These are phyloP conservation scores for Podaxis pistillaris DNA, from an alignment of 768 basidiomycete genomes.

Conservation along the genomic window DNA sequence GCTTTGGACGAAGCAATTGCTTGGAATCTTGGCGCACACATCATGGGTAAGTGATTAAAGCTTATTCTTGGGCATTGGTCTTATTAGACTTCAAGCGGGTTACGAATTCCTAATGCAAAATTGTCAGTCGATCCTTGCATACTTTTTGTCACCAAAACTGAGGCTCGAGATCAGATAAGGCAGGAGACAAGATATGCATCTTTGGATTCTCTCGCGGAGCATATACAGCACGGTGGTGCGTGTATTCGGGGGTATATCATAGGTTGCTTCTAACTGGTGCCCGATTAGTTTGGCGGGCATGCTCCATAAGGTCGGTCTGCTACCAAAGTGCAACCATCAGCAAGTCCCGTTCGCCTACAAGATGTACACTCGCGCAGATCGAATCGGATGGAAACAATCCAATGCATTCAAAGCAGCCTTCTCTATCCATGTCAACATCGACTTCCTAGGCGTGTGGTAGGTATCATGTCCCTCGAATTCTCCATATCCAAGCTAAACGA, in stretches of 20 bases:
- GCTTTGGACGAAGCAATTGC: constrained; percentile 44
- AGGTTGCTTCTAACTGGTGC: background rate
- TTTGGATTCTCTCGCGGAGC: constrained; percentile 69
- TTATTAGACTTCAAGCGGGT: constrained; percentile 32
- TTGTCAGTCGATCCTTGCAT: constrained; percentile 30
- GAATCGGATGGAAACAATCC: constrained; percentile 41
- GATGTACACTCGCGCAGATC: constrained; percentile 45
- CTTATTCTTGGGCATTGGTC: background rate
- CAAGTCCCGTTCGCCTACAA: constrained; percentile 60
- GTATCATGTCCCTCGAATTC: constrained; percentile 5
- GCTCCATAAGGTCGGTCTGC: constrained; percentile 51
- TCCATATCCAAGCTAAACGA: background rate
- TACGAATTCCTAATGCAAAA: constrained; percentile 63
- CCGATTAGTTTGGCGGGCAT: constrained; percentile 47
- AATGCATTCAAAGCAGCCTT: constrained; percentile 50
- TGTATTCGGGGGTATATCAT: background rate
- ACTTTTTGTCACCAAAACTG: background rate
- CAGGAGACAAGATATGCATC: constrained; percentile 56
- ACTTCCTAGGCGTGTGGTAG: constrained; percentile 50
- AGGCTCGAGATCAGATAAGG: constrained; percentile 29
- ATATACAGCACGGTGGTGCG: constrained; percentile 46
- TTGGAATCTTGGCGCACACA: constrained; percentile 50
- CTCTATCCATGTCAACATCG: constrained; percentile 44
- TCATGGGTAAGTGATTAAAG: constrained; percentile 36
- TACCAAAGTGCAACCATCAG: constrained; percentile 42